Evolutionary conservation across 1,139 yeast species (phyloP).

Genomic region (Lodderomyces pseudojiufengensis): DNA sequence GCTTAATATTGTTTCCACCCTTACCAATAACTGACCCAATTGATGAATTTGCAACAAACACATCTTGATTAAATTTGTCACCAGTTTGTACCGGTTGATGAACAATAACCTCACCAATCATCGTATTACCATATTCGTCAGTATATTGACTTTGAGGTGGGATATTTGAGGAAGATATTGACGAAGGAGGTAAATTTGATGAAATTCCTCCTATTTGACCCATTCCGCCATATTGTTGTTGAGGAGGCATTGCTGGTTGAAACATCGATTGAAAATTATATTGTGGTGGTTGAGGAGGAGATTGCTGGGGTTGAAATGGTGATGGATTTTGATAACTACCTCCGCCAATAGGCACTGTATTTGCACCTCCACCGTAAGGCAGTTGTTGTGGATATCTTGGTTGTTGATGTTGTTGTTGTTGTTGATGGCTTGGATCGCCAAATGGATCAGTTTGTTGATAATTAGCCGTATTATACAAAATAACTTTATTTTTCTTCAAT

Average conservation of each 20-base stretch:
- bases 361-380: not conserved
- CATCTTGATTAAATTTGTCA: constrained; percentile 61
- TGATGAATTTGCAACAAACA: constrained; percentile 70
- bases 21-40: constrained; percentile 87
- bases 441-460: constrained; percentile 25
- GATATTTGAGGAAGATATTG: constrained; percentile 12
- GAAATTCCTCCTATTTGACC: not conserved
- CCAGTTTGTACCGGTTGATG: constrained; percentile 38
- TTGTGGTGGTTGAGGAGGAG: constrained; percentile 18
- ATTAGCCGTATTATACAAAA: constrained; percentile 66
- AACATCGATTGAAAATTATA: constrained; percentile 44
- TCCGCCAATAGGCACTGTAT: not conserved
- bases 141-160: constrained; percentile 38
- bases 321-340: constrained; percentile 1
- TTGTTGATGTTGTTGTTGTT: constrained; percentile 1
- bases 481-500: constrained; percentile 47
- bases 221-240: constrained; percentile 21
- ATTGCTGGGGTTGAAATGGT: constrained; percentile 8
- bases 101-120: constrained; percentile 45
- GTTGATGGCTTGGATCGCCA: constrained; percentile 5
- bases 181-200: constrained; percentile 8
- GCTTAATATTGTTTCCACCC: constrained; percentile 80
- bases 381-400: not conserved
- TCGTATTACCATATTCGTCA: constrained; percentile 45
- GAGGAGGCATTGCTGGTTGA: constrained; percentile 41